Evolutionary conservation across 2,329 filamentous ascomycete species (phyloP).

Genomic region (Alternaria novae-zelandiae): DNA sequence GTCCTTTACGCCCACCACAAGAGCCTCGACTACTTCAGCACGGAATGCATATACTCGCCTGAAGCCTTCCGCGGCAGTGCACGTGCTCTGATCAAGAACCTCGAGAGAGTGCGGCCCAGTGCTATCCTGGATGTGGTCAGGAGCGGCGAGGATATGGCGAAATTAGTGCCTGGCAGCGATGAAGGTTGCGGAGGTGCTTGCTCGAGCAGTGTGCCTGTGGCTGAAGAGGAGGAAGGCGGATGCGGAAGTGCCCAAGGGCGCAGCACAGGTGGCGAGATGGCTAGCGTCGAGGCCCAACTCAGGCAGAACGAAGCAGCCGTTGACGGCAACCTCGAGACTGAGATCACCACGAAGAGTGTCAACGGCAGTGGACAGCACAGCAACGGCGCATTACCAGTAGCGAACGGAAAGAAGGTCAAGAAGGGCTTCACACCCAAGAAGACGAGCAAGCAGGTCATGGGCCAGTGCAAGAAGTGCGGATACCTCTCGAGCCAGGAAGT

Average conservation of each 20-base stretch:
- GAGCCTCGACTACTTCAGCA: slow-evolving; percentile 96
- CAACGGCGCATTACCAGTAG: slow-evolving; percentile 19
- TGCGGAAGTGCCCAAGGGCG: slow-evolving; percentile 76
- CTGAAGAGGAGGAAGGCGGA: slow-evolving; percentile 69
- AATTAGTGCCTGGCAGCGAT: slow-evolving; percentile 69
- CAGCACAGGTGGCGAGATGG: slow-evolving; percentile 77
- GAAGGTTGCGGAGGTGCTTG: slow-evolving; percentile 42
- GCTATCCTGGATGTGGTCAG: slow-evolving; percentile 93
- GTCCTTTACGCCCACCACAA: slow-evolving; percentile 97
- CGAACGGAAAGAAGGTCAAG: slow-evolving; percentile 26
- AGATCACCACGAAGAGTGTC: slow-evolving; percentile 59
- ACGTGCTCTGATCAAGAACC: slow-evolving; percentile 88
- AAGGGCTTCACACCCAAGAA: slow-evolving; percentile 37
- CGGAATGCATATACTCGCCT: slow-evolving; percentile 97
- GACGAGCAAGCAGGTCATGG: slow-evolving; percentile 70
- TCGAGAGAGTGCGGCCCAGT: slow-evolving; percentile 91
- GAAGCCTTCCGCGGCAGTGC: slow-evolving; percentile 96
- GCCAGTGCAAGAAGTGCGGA: slow-evolving; percentile 84
- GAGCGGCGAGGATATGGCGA: slow-evolving; percentile 95
- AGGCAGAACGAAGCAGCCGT: slow-evolving; percentile 67
- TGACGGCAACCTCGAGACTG: slow-evolving; percentile 66
- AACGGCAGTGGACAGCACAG: slow-evolving; percentile 43
- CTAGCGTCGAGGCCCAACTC: slow-evolving; percentile 78
- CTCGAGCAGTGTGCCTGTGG: slow-evolving; percentile 43
- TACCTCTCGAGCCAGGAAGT: slow-evolving; percentile 94